Evolutionary conservation across 2,329 filamentous ascomycete species (phyloP).

Genomic region (Phialocephala sp.): DNA sequence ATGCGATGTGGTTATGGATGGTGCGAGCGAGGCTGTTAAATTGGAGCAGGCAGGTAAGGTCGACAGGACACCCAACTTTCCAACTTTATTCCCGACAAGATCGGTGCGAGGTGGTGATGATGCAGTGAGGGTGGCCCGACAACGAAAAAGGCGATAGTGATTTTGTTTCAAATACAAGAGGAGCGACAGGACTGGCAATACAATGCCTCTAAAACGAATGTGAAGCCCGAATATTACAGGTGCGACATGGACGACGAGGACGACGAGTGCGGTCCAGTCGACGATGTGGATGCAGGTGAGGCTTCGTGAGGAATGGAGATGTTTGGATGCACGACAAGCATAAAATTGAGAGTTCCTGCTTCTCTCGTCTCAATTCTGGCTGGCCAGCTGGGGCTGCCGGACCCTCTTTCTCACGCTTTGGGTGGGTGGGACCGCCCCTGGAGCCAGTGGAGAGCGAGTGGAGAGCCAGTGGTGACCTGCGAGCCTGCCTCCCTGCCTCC

Average conservation of each 20-base stretch:
- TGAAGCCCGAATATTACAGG: slow-evolving; percentile 8
- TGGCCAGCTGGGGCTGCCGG: neutral
- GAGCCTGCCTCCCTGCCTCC: too few relatives aligned
- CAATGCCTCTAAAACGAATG: slow-evolving; percentile 28
- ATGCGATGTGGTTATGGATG: slow-evolving; percentile 6
- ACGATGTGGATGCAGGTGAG: neutral
- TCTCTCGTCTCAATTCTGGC: neutral
- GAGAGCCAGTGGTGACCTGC: neutral
- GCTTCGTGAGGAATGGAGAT: slow-evolving; percentile 10
- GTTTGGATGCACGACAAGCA: neutral
- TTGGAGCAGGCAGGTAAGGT: slow-evolving; percentile 2
- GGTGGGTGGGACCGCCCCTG: neutral
- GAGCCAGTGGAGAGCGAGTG: slow-evolving; percentile 5
- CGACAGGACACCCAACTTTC: slow-evolving; percentile 1
- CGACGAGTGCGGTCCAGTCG: neutral
- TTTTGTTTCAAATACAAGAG: slow-evolving; percentile 21
- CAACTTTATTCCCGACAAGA: slow-evolving; percentile 15
- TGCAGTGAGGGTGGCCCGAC: slow-evolving; percentile 16
- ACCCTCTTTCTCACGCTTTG: slow-evolving; percentile 2
- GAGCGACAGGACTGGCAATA: slow-evolving; percentile 27
- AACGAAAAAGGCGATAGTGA: slow-evolving; percentile 14
- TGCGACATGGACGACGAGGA: slow-evolving; percentile 7
- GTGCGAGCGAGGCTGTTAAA: slow-evolving; percentile 13
- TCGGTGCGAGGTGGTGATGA: slow-evolving; percentile 1
- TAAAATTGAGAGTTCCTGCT: neutral